Conservation (phyloP, 1,139 yeast genomes). For the Zhuliangozyma parablackwelliae region DNA sequence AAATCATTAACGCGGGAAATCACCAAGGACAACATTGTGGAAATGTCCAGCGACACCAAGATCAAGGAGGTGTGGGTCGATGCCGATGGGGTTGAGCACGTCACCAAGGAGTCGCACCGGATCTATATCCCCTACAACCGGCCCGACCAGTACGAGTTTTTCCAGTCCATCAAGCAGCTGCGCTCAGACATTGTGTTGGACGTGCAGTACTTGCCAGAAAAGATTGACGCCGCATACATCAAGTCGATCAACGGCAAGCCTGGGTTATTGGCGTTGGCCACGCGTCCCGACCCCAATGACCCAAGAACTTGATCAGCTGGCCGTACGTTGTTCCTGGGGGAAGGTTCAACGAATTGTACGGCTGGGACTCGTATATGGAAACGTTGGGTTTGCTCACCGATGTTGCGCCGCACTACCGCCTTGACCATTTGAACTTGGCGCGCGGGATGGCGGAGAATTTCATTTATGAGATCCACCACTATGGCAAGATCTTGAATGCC, state of each 20-base stretch:
- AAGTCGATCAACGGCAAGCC: constrained; percentile 77
- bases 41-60: constrained; percentile 79
- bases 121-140: constrained; percentile 74
- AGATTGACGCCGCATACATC: constrained; percentile 66
- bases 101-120: constrained; percentile 52
- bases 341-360: constrained; percentile 90
- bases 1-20: constrained; percentile 68
- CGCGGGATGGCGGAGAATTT: constrained; percentile 92
- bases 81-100: constrained; percentile 26
- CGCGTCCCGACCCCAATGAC: constrained; percentile 48
- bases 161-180: constrained; percentile 45
- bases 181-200: constrained; percentile 63
- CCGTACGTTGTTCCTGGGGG: constrained; percentile 98
- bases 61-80: constrained; percentile 53
- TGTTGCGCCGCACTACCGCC: constrained; percentile 43
- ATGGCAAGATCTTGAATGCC: constrained; percentile 92
- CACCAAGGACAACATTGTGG: constrained; percentile 56
- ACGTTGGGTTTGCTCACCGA: constrained; percentile 76
- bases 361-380: constrained; percentile 98
- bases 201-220: constrained; percentile 66
- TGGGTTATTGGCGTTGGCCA: constrained; percentile 80
- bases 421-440: constrained; percentile 50
- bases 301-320: constrained; percentile 53
- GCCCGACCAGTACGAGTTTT: constrained; percentile 71
- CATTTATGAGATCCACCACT: constrained; percentile 82